Evolutionary conservation across 2,329 filamentous ascomycete genomes (phyloP), one percentile per base, ranked within the genome.

Genomic region (Cladobotryum mycophilum): DNA sequence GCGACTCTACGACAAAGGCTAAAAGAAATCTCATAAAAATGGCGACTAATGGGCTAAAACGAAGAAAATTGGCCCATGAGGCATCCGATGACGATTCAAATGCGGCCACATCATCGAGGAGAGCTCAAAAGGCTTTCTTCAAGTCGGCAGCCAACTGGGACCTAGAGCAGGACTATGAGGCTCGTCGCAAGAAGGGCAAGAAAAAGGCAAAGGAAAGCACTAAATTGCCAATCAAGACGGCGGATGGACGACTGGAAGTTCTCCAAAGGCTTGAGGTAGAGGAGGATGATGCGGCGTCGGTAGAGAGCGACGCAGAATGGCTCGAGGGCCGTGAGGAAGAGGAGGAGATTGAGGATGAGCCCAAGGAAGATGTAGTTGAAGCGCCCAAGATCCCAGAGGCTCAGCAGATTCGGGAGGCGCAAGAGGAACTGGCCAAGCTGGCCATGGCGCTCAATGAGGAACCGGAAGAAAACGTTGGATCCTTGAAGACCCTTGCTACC

Each of bases 151-250:
- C 88, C 53, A 85, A 83, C 69, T 97, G 92, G 90, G 84, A 96
- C 63, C 78, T 96, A 45, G 93, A 96, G 72, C 87, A 95, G 64
- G 86, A 89, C 67, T 97, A 96, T 74, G 90, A 95, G 68, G 80
- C 80, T 54, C 82, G 83, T 58, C 84, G 87, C 43, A 80, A 88
- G 60, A 93, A 93, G 67, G 85, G 82, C 63, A 89, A 86, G 68
- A 88, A 89, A 66, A 78, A 80, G 51, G 80, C 83, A 60, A 78
- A 76, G 55, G 87, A 91, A 64, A 85, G 74, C 64, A 89, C 81
- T 36, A 81, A 85, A 60, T 75, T 99, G 35, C 91, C 91, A 1
- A 89, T 96, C 56, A 95, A 93, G 70, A 95, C 89, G 0, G 78
- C 82, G 0, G 87, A 92, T 57, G 93, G 93, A 11, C 68, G 75